A percentile compares a stretch with the other conserved stretches of the same genome.
These are phyloP conservation scores for Rhipidocladum racemiflorum DNA, from an alignment of 176 grass and related monocot species.

Conservation along the genomic window DNA sequence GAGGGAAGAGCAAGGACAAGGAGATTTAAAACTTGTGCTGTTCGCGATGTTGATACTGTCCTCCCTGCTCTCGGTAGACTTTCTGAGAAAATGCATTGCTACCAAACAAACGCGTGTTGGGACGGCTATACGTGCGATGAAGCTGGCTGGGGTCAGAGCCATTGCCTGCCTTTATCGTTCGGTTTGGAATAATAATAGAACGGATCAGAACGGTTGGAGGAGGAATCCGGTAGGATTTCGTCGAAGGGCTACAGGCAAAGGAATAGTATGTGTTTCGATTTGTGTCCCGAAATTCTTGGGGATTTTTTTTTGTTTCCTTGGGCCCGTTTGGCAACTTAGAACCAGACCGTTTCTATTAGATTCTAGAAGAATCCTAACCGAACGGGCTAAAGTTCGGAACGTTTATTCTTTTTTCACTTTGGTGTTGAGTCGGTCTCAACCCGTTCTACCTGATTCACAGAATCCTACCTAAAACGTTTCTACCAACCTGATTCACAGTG, in stretches of 20 bases:
- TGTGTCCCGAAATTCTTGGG: too few species aligned
- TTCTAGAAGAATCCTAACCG: too few species aligned
- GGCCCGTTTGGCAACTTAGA: too few species aligned
- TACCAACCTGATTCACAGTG: too few species aligned
- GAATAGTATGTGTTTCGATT: too few species aligned
- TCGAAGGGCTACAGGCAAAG: not conserved
- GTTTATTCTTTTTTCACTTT: too few species aligned
- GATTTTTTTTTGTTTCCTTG: too few species aligned
- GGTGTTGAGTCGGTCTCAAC: too few species aligned
- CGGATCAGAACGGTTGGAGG: not conserved
- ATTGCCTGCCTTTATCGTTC: not conserved
- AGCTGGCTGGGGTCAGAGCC: not conserved
- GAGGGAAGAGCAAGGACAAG: not conserved
- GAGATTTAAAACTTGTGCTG: not conserved
- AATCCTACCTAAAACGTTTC: too few species aligned
- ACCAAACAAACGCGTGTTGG: not conserved
- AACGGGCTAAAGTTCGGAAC: too few species aligned
- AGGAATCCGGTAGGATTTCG: not conserved
- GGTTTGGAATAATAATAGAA: not conserved
- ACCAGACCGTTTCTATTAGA: too few species aligned
- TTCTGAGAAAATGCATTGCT: not conserved
- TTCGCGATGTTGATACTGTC: not conserved
- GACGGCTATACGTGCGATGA: not conserved
- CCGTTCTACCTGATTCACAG: too few species aligned
- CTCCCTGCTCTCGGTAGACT: not conserved